Conservation (phyloP, 2,329 filamentous ascomycete genomes). For the Zymoseptoria pseudotritici region DNA sequence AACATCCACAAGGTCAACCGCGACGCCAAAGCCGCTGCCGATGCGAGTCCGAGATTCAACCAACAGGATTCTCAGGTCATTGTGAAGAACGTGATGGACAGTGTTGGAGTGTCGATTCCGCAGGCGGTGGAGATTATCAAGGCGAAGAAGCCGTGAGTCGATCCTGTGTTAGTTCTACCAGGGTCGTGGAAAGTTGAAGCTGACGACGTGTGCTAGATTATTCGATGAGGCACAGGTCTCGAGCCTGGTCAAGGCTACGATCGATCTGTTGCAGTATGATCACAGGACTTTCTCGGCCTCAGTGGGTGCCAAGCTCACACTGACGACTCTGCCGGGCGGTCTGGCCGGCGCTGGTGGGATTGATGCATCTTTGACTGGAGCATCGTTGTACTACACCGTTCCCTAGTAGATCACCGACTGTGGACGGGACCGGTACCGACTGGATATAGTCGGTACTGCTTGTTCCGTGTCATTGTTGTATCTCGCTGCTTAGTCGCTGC, state of each 20-base stretch:
- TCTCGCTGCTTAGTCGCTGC: too few relatives aligned
- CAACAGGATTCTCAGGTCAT: slow-evolving; percentile 19
- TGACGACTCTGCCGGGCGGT: slow-evolving; percentile 12
- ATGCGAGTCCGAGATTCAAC: slow-evolving; percentile 13
- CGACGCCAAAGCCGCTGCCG: slow-evolving; percentile 18
- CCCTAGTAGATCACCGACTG: background rate
- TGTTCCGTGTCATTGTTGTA: background rate
- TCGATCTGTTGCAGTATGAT: slow-evolving; percentile 20
- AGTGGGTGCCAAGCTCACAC: slow-evolving; percentile 17
- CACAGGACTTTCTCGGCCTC: slow-evolving; percentile 21
- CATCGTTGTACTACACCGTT: slow-evolving; percentile 12
- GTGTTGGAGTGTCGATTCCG: slow-evolving; percentile 21
- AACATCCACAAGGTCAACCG: slow-evolving; percentile 21
- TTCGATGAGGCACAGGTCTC: slow-evolving; percentile 20
- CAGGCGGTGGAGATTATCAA: slow-evolving; percentile 13
- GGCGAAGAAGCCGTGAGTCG: slow-evolving; percentile 16
- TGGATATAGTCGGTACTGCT: background rate
- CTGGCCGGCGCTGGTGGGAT: slow-evolving; percentile 16
- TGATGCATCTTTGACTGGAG: slow-evolving; percentile 14
- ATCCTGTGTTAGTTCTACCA: background rate
- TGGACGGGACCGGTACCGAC: background rate
- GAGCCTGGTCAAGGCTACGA: slow-evolving; percentile 18
- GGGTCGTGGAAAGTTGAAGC: background rate
- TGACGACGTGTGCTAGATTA: slow-evolving; percentile 1
- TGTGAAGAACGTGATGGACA: slow-evolving; percentile 19